phyloP scores from a whole-genome alignment of 352 stramenopile species.

The Globisporangium irregulare region DNA sequence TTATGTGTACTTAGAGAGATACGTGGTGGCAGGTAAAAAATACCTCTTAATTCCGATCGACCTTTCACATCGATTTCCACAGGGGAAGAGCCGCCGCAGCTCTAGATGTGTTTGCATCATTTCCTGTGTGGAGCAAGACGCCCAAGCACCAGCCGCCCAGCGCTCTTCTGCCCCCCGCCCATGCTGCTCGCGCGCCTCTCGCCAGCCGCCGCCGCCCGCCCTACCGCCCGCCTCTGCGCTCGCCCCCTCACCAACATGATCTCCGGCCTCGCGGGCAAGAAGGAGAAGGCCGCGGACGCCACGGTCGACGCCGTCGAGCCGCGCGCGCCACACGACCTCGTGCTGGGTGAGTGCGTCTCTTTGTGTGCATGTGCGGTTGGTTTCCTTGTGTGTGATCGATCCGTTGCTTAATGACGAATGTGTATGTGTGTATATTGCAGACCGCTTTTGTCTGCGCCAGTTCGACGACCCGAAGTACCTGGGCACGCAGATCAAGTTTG shows the following conservation, averaged over 20 bases:
- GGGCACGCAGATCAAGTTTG: constrained; percentile 65
- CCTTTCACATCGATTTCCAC: background rate
- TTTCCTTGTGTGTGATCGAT: background rate
- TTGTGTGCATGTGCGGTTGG: background rate
- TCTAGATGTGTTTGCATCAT: constrained; percentile 17
- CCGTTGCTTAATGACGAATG: background rate
- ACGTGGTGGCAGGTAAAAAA: background rate
- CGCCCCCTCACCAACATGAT: constrained; percentile 37
- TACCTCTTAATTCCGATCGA: background rate
- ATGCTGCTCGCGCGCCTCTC: constrained; percentile 52
- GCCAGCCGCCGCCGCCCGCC: constrained; percentile 7
- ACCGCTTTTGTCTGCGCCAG: constrained; percentile 81
- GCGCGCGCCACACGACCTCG: constrained; percentile 36
- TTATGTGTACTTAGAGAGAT: constrained; percentile 3
- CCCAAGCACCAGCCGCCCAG: constrained; percentile 12
- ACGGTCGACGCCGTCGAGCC: constrained; percentile 26
- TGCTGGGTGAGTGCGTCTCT: constrained; percentile 38
- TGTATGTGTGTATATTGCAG: constrained; percentile 21
- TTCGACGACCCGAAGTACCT: constrained; percentile 82
- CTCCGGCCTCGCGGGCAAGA: constrained; percentile 28
- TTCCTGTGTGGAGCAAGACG: constrained; percentile 8
- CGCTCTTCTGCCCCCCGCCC: constrained; percentile 6
- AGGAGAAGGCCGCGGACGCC: constrained; percentile 28
- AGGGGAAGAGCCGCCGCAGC: background rate
- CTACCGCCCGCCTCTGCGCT: constrained; percentile 15